Evolutionary conservation across 2,329 filamentous ascomycete species (phyloP).

Genomic region (Malbranchea cinnamomea): DNA sequence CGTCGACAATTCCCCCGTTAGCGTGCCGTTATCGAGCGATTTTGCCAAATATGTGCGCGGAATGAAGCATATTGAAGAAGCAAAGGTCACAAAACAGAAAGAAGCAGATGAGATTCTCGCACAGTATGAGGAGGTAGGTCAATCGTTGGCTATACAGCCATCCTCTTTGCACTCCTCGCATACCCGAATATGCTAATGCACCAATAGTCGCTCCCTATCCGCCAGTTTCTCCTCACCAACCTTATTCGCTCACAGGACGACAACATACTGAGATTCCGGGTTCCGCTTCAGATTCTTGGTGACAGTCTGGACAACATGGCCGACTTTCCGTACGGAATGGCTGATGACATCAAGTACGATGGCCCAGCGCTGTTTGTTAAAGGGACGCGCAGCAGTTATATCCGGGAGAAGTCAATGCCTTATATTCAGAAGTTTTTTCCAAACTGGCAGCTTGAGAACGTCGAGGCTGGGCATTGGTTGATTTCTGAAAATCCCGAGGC

Average conservation of each 20-base stretch:
- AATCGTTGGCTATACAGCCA: neutral
- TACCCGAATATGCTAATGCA: too few species aligned
- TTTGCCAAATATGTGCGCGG: slow-evolving; percentile 46
- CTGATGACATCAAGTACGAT: slow-evolving; percentile 50
- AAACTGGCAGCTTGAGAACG: slow-evolving; percentile 53
- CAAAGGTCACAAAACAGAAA: slow-evolving; percentile 49
- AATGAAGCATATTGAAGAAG: slow-evolving; percentile 68
- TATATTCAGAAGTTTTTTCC: slow-evolving; percentile 51
- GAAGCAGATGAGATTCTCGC: slow-evolving; percentile 70
- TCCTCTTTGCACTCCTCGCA: neutral
- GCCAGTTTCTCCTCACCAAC: slow-evolving; percentile 87
- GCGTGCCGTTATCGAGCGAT: slow-evolving; percentile 52
- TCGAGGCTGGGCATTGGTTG: slow-evolving; percentile 75
- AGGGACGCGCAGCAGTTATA: slow-evolving; percentile 17
- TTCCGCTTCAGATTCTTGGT: slow-evolving; percentile 60
- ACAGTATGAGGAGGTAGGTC: slow-evolving; percentile 51
- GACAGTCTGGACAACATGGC: slow-evolving; percentile 58
- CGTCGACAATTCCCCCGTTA: slow-evolving; percentile 78
- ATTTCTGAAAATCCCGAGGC: slow-evolving; percentile 75
- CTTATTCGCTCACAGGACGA: slow-evolving; percentile 43
- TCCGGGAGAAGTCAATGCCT: slow-evolving; percentile 17
- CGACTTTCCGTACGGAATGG: slow-evolving; percentile 74
- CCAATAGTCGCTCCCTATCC: slow-evolving; percentile 50
- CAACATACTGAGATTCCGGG: slow-evolving; percentile 54
- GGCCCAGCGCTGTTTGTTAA: slow-evolving; percentile 61